Conservation (phyloP, 768 basidiomycete species). For the Trametopsis cervina region DNA sequence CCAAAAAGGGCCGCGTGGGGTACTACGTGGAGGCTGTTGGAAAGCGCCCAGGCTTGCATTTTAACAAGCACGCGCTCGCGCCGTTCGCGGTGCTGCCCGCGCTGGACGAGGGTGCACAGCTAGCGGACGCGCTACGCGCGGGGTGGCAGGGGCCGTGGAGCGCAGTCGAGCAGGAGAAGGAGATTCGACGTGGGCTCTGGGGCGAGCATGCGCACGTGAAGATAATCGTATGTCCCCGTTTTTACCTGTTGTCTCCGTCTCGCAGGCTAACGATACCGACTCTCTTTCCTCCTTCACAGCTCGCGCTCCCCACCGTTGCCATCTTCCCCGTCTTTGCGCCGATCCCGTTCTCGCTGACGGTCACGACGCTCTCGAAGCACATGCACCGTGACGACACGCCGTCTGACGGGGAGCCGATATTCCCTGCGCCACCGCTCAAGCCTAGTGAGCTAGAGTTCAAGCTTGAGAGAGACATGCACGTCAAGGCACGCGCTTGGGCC, state of each 20-base stretch:
- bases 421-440: constrained; percentile 5
- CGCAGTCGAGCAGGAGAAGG: background rate
- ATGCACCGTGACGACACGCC: constrained; percentile 2
- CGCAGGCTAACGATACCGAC: background rate
- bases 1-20: background rate
- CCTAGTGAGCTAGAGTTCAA: constrained; percentile 3
- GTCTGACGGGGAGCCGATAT: background rate
- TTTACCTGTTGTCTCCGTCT: background rate
- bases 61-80: background rate
- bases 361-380: constrained; percentile 4
- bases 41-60: background rate
- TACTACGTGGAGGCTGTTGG: background rate
- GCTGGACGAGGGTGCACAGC: background rate
- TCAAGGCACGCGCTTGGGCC: background rate
- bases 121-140: background rate
- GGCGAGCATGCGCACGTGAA: background rate
- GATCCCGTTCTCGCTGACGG: constrained; percentile 4
- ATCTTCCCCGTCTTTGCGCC: constrained; percentile 2
- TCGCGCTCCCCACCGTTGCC: background rate
- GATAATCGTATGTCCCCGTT: background rate
- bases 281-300: background rate
- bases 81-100: background rate
- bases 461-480: background rate
- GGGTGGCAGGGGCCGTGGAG: constrained; percentile 1
- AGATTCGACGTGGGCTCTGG: constrained; percentile 1